These are phyloP conservation scores for Brasenia schreberi DNA, from an alignment of 164 flowering plant species.

Conservation along the genomic window DNA sequence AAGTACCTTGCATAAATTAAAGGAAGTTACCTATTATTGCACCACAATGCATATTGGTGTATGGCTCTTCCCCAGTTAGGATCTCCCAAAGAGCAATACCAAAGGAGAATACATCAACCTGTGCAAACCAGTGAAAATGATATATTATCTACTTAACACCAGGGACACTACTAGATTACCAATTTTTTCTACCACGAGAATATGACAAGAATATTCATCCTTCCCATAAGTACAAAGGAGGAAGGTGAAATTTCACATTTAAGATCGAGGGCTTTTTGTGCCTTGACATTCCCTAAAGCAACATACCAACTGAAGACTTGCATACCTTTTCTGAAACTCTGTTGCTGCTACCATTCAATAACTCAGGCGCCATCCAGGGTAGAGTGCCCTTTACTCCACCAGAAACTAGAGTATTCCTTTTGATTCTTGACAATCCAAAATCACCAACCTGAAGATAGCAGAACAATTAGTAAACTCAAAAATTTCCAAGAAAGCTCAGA, in stretches of 20 bases:
- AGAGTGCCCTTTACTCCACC: constrained; percentile 94
- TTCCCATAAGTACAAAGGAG: too few species aligned
- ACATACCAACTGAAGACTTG: too few species aligned
- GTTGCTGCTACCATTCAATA: constrained; percentile 65
- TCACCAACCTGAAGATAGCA: constrained; percentile 54
- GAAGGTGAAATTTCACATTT: too few species aligned
- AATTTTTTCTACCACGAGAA: too few species aligned
- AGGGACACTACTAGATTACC: too few species aligned
- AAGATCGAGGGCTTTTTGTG: too few species aligned
- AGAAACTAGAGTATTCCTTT: constrained; percentile 69
- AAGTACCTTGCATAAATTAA: not conserved
- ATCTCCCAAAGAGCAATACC: constrained; percentile 88
- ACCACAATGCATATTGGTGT: constrained; percentile 84
- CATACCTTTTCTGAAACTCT: constrained; percentile 77
- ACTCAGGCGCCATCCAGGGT: constrained; percentile 95
- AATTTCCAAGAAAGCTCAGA: too few species aligned
- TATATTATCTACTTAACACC: too few species aligned
- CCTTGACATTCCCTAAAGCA: too few species aligned
- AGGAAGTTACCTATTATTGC: constrained; percentile 61
- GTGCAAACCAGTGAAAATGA: constrained; percentile 2
- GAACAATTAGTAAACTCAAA: too few species aligned
- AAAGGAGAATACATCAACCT: constrained; percentile 93
- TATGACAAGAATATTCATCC: too few species aligned
- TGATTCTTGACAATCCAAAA: constrained; percentile 81
- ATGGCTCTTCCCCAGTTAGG: constrained; percentile 72